Evolutionary conservation across 2,329 filamentous ascomycete species (phyloP), one percentile per base, ranked within the genome.

Genomic region (Grosmannia clavigera): DNA sequence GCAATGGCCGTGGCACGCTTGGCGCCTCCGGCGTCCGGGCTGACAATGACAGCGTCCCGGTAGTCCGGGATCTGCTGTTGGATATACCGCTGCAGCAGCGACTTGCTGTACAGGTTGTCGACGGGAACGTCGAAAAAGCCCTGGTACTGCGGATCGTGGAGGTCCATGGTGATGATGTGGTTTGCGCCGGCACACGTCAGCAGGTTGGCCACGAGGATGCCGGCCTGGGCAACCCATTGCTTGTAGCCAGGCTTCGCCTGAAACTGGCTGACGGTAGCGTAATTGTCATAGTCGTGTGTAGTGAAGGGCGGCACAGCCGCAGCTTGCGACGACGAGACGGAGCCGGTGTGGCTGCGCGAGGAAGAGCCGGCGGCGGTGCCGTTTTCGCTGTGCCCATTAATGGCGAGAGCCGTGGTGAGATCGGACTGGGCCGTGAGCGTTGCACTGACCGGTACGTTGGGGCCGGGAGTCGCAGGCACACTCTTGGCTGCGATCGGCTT

Each of bases 71-170:
- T 94, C 68, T 90, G 84, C 69, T 88, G 85, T 70, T 91, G 86
- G 67, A 87, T 86, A 69, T 86, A 87, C 63, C 81, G 80, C 70
- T 86, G 83, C 59, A 87, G 77, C 57, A 92, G 76, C 57, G 88
- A 86, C 67, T 88, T 85, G 60, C 86, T 92, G 75, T 97, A 97
- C 22, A 99, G 80, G 72, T 99, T 99, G 76, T 99, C 94, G 60
- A 99, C 94, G 2, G 94, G 94, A 61, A 97, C 96, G 70, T 99
- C 92, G 70, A 99, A 97, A 79, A 96, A 99, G 59, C 94, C 94
- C 74, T 99, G 94, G 70, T 97, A 97, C 74, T 99, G 91, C 51
- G 90, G 88, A 72, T 96, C 92, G 71, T 94, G 90, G 58, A 72
- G 81, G 70, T 99, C 94, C 88, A 99, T 95, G 38, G 92, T 96